A percentile compares a stretch with the other conserved stretches of the same genome.
These are phyloP conservation scores for Arthromyces matolae DNA, from an alignment of 768 basidiomycete species.

Conservation along the genomic window DNA sequence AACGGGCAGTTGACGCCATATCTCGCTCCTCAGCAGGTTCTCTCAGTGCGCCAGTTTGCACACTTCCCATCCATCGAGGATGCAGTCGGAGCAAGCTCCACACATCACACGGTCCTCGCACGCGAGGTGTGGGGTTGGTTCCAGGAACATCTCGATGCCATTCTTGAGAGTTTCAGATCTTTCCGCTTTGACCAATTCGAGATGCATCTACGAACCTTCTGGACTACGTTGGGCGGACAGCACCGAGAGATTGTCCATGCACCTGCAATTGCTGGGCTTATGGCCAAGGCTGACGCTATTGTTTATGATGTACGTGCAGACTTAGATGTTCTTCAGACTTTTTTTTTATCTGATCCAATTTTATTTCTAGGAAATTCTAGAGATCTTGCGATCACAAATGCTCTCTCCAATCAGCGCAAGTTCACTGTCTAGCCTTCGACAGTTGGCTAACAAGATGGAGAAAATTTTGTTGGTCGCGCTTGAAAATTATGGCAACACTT, in stretches of 20 bases:
- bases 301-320: constrained; percentile 77
- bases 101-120: constrained; percentile 77
- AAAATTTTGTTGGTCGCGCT: constrained; percentile 80
- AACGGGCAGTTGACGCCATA: constrained; percentile 41
- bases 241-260: constrained; percentile 89
- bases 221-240: constrained; percentile 67
- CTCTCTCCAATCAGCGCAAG: constrained; percentile 68
- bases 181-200: constrained; percentile 91
- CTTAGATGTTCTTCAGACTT: constrained; percentile 2
- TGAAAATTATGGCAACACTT: constrained; percentile 81
- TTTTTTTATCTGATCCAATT: constrained; percentile 7
- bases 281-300: constrained; percentile 88
- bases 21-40: constrained; percentile 45
- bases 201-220: constrained; percentile 81
- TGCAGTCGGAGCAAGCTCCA: constrained; percentile 69
- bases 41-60: constrained; percentile 72
- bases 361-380: constrained; percentile 71
- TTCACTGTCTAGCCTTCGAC: constrained; percentile 68
- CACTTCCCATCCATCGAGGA: constrained; percentile 87
- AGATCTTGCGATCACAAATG: constrained; percentile 81
- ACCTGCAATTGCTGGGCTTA: constrained; percentile 81
- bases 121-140: constrained; percentile 92
- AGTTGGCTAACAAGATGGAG: constrained; percentile 89
- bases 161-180: constrained; percentile 71
- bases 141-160: constrained; percentile 82